Base-by-base conservation (phyloP, 129 eudicot genomes). In the Flaveria robusta region DNA sequence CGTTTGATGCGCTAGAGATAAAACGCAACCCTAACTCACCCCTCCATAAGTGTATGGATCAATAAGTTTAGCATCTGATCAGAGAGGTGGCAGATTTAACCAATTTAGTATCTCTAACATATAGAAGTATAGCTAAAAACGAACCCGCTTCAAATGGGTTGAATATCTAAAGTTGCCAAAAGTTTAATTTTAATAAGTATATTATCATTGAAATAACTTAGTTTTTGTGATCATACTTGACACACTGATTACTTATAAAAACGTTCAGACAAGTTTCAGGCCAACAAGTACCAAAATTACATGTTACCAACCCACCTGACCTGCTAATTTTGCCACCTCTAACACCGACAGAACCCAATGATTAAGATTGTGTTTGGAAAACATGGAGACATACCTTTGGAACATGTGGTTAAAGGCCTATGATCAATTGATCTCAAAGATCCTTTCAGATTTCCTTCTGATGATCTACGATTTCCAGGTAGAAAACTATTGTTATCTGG, bases 401-500 rank as follows among this genome's bases (percentile, higher is more conserved):
- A 56, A 23, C 60, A 65, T 39, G 46, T 70, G 49, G 74, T 71
- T 66, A 71, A 74, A 55, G 83, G 79, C 74, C 75, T 83, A 71
- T 74, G 80, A 18, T 88, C 96, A 70, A 56, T 23, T 41, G 75
- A 49, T 75, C 75, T 79, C 52, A 76, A 55, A 68, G 91, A 79
- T 66, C 81, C 87, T 76, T 85, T 85, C 45, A 85, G 62, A 70
- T 79, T 87, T 66, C 95, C 91, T 75, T 81, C 93, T 13, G 87
- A 83, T 18, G 86, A 78, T 75, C 81, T 82, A 46, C 68, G 87
- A 39, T 70, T 78, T 77, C 79, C 90, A 52, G 73, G 71, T 64
- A 63, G 78, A 75, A 81, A 82, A 18, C 83, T 83, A 39, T 52
- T 72, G 63, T 64, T 74, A 74, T 85, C 87, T 52, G 83, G 59